phyloP scores from a whole-genome alignment of 1,284 basidiomycete genomes.

The Clitocybe nebularis region DNA sequence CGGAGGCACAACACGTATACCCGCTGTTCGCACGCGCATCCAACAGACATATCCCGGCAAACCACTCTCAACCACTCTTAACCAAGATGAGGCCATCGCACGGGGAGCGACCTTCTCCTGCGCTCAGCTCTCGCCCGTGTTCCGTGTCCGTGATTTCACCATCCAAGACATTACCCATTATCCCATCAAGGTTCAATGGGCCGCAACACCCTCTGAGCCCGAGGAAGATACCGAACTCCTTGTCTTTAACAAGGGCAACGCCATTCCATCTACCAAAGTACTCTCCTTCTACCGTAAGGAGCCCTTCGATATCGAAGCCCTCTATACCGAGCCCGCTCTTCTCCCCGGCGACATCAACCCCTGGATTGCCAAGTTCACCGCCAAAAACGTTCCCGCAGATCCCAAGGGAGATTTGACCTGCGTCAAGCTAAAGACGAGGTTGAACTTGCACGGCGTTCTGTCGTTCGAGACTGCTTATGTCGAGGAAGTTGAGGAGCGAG shows the following conservation, averaged over 20 bases:
- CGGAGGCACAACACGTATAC: constrained; percentile 94
- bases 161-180: constrained; percentile 82
- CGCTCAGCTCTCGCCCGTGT: constrained; percentile 91
- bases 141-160: constrained; percentile 92
- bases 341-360: constrained; percentile 82
- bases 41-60: constrained; percentile 83
- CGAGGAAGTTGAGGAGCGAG: constrained; percentile 81
- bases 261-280: constrained; percentile 88
- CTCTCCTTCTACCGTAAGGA: constrained; percentile 91
- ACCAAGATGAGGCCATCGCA: constrained; percentile 93
- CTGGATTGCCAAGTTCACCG: constrained; percentile 76
- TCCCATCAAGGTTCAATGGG: constrained; percentile 88
- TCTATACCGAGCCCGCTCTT: constrained; percentile 65
- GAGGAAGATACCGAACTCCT: constrained; percentile 87
- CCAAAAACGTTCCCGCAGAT: constrained; percentile 73
- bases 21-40: constrained; percentile 90
- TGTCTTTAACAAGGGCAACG: constrained; percentile 82
- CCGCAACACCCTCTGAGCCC: constrained; percentile 63
- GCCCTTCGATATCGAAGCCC: constrained; percentile 82
- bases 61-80: constrained; percentile 81
- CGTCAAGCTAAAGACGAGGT: constrained; percentile 85
- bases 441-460: constrained; percentile 83
- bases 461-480: constrained; percentile 84
- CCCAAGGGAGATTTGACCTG: constrained; percentile 69
- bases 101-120: constrained; percentile 93